These are phyloP conservation scores for Phytophthora multivora DNA, from an alignment of 352 stramenopile genomes.

Conservation along the genomic window DNA sequence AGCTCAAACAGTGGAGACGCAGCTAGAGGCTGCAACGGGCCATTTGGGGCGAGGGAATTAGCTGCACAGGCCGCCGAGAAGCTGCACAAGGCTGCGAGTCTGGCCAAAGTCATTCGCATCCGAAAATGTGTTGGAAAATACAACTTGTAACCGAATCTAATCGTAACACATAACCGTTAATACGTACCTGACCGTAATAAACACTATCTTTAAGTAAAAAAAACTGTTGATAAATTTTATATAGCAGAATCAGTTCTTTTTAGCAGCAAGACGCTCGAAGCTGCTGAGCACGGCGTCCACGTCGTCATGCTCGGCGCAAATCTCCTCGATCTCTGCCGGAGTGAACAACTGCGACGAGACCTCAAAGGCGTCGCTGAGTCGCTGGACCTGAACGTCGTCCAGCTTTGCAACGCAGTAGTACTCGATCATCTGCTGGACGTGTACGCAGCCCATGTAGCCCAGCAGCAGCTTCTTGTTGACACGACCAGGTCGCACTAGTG, in stretches of 20 bases:
- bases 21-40: slow-evolving; percentile 10
- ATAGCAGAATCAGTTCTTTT: too few species aligned
- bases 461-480: slow-evolving; percentile 90
- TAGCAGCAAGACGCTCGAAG: slow-evolving; percentile 2
- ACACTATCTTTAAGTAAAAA: too few species aligned
- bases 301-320: slow-evolving; percentile 2
- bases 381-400: background rate
- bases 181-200: too few species aligned
- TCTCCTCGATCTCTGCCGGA: slow-evolving; percentile 1
- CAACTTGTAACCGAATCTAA: background rate
- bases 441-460: slow-evolving; percentile 51
- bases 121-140: background rate
- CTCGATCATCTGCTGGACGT: slow-evolving; percentile 69
- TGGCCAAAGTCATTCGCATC: slow-evolving; percentile 1
- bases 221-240: too few species aligned
- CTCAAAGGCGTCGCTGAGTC: background rate
- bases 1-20: slow-evolving; percentile 20
- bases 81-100: slow-evolving; percentile 3
- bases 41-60: background rate
- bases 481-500: slow-evolving; percentile 90
- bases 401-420: slow-evolving; percentile 51
- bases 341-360: background rate
- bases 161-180: background rate
- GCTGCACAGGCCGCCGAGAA: slow-evolving; percentile 1
- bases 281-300: background rate